Conservation (phyloP, 805 yeast species). For the Candida incommunis region DNA sequence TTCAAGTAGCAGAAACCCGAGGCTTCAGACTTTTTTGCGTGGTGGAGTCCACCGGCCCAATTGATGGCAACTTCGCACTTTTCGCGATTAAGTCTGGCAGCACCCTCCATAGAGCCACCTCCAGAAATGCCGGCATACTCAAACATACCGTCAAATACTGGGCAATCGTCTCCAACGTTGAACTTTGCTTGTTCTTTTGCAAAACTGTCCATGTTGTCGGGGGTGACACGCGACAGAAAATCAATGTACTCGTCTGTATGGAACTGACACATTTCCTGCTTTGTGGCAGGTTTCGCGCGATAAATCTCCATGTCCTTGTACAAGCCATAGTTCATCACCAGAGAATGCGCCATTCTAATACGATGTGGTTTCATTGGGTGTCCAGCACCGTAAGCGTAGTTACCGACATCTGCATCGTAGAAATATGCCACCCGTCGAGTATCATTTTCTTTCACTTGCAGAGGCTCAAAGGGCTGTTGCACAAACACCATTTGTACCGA, state of each 20-base stretch:
- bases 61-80: conserved; percentile 89
- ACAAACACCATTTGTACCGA: background rate
- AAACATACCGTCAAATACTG: conserved; percentile 88
- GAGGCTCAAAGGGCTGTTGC: conserved; percentile 42
- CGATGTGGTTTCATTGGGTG: conserved; percentile 99
- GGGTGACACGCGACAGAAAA: conserved; percentile 78
- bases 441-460: conserved; percentile 40
- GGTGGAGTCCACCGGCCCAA: conserved; percentile 95
- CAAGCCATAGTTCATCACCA: conserved; percentile 92
- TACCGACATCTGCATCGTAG: conserved; percentile 87
- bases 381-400: conserved; percentile 95
- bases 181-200: conserved; percentile 80
- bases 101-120: conserved; percentile 83
- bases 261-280: conserved; percentile 96
- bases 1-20: conserved; percentile 91
- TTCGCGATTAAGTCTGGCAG: conserved; percentile 70
- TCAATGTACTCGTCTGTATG: conserved; percentile 97
- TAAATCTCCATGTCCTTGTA: conserved; percentile 96
- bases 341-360: conserved; percentile 95
- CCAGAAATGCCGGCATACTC: conserved; percentile 81
- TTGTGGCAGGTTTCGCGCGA: conserved; percentile 94
- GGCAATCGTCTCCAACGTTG: conserved; percentile 95
- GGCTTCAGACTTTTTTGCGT: conserved; percentile 90
- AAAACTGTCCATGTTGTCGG: conserved; percentile 79
- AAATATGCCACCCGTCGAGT: conserved; percentile 61